Percentiles rank a stretch among this genome's conserved stretches.
These are phyloP conservation scores for Cinchona pubescens DNA, from an alignment of 257 asterid genomes.

Conservation along the genomic window DNA sequence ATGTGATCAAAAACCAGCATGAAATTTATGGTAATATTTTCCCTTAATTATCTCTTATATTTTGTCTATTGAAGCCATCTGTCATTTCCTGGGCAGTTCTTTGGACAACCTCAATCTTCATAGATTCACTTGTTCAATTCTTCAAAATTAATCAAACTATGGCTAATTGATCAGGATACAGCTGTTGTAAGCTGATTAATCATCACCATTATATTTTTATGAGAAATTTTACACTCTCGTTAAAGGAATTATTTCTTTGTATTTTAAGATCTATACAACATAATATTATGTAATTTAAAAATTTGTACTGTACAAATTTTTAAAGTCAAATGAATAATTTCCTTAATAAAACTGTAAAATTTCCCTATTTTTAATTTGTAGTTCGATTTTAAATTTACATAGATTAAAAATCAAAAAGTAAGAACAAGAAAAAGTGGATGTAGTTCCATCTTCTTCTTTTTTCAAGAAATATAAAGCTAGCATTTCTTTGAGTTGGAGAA, in stretches of 20 bases:
- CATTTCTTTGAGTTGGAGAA: background rate
- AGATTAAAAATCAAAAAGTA: background rate
- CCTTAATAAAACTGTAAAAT: too few species aligned
- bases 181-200: slow-evolving; percentile 21
- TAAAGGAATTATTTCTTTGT: too few species aligned
- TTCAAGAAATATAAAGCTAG: background rate
- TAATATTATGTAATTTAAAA: too few species aligned
- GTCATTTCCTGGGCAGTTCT: slow-evolving; percentile 17
- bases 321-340: too few species aligned
- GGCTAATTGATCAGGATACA: slow-evolving; percentile 19
- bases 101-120: slow-evolving; percentile 45
- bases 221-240: too few species aligned
- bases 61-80: slow-evolving; percentile 5
- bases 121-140: slow-evolving; percentile 42
- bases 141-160: slow-evolving; percentile 12
- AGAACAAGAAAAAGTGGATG: background rate
- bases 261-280: too few species aligned
- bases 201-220: slow-evolving; percentile 2
- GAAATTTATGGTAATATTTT: too few species aligned
- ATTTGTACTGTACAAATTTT: too few species aligned
- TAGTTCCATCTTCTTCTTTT: background rate
- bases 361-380: background rate
- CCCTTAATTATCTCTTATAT: too few species aligned
- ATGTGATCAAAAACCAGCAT: too few species aligned
- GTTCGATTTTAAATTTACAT: too few species aligned